phyloP scores from a whole-genome alignment of 2,329 filamentous ascomycete genomes.

The Penicillium sp. region DNA sequence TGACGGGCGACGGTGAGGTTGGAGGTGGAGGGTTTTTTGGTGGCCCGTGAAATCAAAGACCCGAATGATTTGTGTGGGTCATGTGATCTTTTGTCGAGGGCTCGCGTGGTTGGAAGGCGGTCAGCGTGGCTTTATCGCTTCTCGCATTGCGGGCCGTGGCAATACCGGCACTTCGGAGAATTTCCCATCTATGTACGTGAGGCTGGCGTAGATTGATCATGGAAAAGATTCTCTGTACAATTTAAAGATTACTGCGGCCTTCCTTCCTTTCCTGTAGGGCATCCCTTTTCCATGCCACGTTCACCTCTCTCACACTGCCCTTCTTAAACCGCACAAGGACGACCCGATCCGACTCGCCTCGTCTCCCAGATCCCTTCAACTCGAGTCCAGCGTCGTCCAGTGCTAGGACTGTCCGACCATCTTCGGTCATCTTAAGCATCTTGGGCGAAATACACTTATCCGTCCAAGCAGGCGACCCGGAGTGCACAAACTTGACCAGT shows the following conservation, averaged over 20 bases:
- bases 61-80: conserved; percentile 40
- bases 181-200: background rate
- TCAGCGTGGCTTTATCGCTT: conserved; percentile 11
- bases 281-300: conserved; percentile 49
- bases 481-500: conserved; percentile 48
- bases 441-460: conserved; percentile 47
- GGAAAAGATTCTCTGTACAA: background rate
- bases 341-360: conserved; percentile 52
- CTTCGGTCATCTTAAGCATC: conserved; percentile 37
- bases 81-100: conserved; percentile 41
- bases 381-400: conserved; percentile 55
- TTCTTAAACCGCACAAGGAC: conserved; percentile 55
- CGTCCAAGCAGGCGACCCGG: conserved; percentile 44
- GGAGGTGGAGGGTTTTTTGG: conserved; percentile 30
- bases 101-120: conserved; percentile 22
- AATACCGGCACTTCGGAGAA: conserved; percentile 9
- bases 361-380: conserved; percentile 47
- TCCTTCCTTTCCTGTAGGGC: conserved; percentile 36
- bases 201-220: background rate
- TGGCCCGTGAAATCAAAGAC: conserved; percentile 29
- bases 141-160: conserved; percentile 12
- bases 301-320: conserved; percentile 54
- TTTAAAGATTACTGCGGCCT: conserved; percentile 32
- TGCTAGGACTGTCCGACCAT: conserved; percentile 50
- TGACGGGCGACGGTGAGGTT: conserved; percentile 36